phyloP scores from a whole-genome alignment of 805 yeast genomes.

The Lipomyces mesembrius region DNA sequence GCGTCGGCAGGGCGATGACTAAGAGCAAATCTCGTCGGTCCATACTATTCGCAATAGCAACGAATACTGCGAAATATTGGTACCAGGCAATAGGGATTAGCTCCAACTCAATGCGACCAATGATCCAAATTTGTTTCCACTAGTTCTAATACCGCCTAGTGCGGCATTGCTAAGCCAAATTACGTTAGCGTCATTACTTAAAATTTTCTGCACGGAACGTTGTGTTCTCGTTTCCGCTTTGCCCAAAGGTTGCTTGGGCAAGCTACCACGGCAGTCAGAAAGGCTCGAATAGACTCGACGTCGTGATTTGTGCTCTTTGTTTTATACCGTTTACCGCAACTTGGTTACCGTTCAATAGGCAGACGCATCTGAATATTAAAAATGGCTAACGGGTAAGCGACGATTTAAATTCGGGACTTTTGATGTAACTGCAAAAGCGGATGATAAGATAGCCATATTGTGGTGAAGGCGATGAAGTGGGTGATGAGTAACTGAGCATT shows the following conservation, averaged over 20 bases:
- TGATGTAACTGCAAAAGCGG: no score
- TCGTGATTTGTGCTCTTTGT: neutral
- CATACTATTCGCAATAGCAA: no score
- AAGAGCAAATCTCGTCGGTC: no score
- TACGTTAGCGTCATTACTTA: neutral
- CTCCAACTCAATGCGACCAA: no score
- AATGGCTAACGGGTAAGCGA: conserved; percentile 23
- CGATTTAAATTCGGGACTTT: neutral
- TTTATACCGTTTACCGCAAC: no score
- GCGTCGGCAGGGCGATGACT: no score
- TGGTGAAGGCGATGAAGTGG: neutral
- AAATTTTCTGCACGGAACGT: neutral
- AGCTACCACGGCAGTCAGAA: neutral
- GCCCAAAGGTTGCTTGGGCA: neutral
- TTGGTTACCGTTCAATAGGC: neutral
- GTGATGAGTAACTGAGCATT: neutral
- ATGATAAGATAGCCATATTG: neutral
- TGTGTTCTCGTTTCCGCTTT: neutral
- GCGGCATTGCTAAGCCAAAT: neutral
- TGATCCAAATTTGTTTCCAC: no score
- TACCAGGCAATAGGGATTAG: neutral
- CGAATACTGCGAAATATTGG: neutral
- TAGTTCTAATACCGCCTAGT: neutral
- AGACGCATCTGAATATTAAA: neutral
- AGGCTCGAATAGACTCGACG: neutral